Evolutionary conservation across 306 rosid species (phyloP).

Genomic region (Malus asiatica): DNA sequence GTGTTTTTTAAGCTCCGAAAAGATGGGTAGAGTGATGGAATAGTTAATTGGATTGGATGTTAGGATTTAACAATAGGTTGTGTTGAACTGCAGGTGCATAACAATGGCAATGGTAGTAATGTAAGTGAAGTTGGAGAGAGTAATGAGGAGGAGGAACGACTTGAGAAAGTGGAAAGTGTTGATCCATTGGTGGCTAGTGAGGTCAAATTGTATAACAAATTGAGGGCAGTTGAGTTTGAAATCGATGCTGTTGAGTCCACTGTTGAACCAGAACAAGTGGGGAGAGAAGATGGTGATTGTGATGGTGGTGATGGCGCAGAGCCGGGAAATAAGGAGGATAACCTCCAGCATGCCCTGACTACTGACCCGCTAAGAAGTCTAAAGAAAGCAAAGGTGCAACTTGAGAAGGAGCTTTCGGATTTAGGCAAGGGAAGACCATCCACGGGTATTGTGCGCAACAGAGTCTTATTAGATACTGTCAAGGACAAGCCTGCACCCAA

Average conservation of each 20-base stretch:
- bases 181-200: neutral
- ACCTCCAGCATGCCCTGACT: conserved; percentile 70
- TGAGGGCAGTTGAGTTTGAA: conserved; percentile 75
- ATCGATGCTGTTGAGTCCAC: conserved; percentile 79
- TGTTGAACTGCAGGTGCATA: conserved; percentile 22
- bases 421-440: conserved; percentile 30
- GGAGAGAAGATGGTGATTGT: conserved; percentile 23
- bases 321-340: conserved; percentile 25
- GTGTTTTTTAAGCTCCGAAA: neutral
- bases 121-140: no score
- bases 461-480: conserved; percentile 43
- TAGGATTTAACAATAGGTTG: conserved; percentile 11
- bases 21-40: neutral
- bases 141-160: no score
- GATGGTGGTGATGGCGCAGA: conserved; percentile 28
- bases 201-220: conserved; percentile 51
- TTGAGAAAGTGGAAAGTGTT: no score
- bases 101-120: no score
- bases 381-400: conserved; percentile 52
- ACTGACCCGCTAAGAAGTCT: conserved; percentile 68
- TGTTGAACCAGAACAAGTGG: conserved; percentile 30
- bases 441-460: conserved; percentile 20
- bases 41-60: neutral
- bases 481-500: conserved; percentile 55
- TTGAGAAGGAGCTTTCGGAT: conserved; percentile 54